These are phyloP conservation scores for Lentinula edodes DNA, from an alignment of 768 basidiomycete genomes.

Conservation along the genomic window DNA sequence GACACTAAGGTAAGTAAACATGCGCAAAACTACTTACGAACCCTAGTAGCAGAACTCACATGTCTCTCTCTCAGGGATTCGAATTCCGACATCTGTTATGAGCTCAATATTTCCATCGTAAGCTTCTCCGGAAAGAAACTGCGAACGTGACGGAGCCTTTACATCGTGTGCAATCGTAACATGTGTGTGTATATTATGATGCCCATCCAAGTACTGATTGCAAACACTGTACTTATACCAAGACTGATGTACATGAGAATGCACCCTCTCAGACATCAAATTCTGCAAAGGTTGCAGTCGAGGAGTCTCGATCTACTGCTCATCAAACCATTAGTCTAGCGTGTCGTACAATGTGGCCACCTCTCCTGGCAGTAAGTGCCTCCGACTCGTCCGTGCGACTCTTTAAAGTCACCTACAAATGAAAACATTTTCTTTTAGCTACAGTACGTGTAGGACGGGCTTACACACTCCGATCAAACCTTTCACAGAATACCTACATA, in stretches of 20 bases:
- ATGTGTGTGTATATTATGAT: not conserved
- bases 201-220: not conserved
- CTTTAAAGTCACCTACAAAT: not conserved
- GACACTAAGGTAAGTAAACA: not conserved
- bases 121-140: not conserved
- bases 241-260: not conserved
- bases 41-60: not conserved
- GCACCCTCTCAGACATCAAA: not conserved
- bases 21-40: not conserved
- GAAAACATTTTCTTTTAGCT: not conserved
- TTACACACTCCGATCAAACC: not conserved
- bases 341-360: not conserved
- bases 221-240: not conserved
- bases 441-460: not conserved
- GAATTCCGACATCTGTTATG: not conserved
- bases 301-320: not conserved
- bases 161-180: not conserved
- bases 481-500: not conserved
- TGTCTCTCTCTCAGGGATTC: not conserved
- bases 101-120: not conserved
- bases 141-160: not conserved
- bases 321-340: not conserved
- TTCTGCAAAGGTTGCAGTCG: not conserved
- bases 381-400: slow-evolving; percentile 2
- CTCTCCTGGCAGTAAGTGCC: not conserved